These are phyloP conservation scores for Kwoniella newhampshirensis DNA, from an alignment of 768 basidiomycete species.

Conservation along the genomic window DNA sequence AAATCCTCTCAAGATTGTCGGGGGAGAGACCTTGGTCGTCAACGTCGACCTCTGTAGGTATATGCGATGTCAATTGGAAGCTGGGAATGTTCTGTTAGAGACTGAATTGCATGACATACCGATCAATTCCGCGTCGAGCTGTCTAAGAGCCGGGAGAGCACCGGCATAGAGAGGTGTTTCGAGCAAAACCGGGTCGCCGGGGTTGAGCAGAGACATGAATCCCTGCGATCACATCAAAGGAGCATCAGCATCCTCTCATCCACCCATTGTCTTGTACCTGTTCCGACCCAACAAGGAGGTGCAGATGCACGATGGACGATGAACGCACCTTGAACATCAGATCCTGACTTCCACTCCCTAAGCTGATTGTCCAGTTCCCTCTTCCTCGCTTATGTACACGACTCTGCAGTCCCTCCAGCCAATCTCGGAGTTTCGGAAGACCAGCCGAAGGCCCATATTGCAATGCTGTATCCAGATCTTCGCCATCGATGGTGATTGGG, in stretches of 20 bases:
- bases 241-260: neutral
- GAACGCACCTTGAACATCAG: slow-evolving; percentile 73
- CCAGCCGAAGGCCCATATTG: slow-evolving; percentile 75
- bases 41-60: slow-evolving; percentile 68
- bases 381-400: slow-evolving; percentile 62
- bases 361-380: slow-evolving; percentile 71
- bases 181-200: slow-evolving; percentile 75
- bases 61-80: slow-evolving; percentile 37
- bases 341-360: slow-evolving; percentile 87
- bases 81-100: neutral
- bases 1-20: slow-evolving; percentile 61
- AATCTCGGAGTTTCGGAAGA: slow-evolving; percentile 58
- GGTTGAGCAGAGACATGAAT: slow-evolving; percentile 68
- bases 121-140: slow-evolving; percentile 43
- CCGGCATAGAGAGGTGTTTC: slow-evolving; percentile 60
- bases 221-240: slow-evolving; percentile 59
- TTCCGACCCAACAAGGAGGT: neutral
- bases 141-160: slow-evolving; percentile 50
- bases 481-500: slow-evolving; percentile 60
- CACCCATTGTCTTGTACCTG: neutral
- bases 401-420: slow-evolving; percentile 64
- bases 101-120: slow-evolving; percentile 38
- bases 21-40: slow-evolving; percentile 72
- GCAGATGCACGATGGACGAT: neutral
- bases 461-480: slow-evolving; percentile 65